A percentile compares a stretch with the other conserved stretches of the same genome.
Conservation (phyloP, 2,329 filamentous ascomycete species). For the Pseudogymnoascus sp. region DNA sequence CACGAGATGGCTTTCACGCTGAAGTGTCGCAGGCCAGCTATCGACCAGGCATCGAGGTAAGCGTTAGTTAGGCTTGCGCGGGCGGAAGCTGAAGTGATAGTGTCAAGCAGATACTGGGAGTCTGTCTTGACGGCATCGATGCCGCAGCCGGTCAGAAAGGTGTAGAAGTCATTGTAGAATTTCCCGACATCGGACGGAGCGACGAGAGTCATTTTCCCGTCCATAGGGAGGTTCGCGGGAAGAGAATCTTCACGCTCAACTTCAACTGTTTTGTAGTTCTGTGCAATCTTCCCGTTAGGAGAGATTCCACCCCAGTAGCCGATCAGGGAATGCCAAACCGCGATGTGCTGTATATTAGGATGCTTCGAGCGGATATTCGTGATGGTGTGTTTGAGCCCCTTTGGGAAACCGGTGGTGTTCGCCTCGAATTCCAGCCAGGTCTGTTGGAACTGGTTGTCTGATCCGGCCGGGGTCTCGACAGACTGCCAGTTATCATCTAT, state of each 20-base stretch:
- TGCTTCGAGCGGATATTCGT: slow-evolving; percentile 61
- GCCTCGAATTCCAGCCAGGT: slow-evolving; percentile 84
- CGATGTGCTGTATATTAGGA: slow-evolving; percentile 71
- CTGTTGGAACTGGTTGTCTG: slow-evolving; percentile 46
- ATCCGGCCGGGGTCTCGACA: slow-evolving; percentile 45
- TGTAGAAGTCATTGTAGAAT: slow-evolving; percentile 90
- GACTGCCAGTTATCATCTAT: slow-evolving; percentile 98
- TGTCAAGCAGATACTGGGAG: slow-evolving; percentile 79
- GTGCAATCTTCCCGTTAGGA: slow-evolving; percentile 64
- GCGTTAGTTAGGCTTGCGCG: slow-evolving; percentile 65
- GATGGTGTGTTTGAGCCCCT: slow-evolving; percentile 68
- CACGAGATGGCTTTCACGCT: slow-evolving; percentile 75
- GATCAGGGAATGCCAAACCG: slow-evolving; percentile 87
- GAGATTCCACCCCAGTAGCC: slow-evolving; percentile 90
- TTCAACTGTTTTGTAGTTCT: slow-evolving; percentile 69
- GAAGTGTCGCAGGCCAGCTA: slow-evolving; percentile 72
- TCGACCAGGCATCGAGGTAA: slow-evolving; percentile 83
- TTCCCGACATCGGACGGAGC: slow-evolving; percentile 64
- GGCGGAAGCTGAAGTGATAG: slow-evolving; percentile 59
- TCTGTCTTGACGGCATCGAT: slow-evolving; percentile 90
- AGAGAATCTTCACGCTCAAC: slow-evolving; percentile 45
- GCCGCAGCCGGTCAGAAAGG: slow-evolving; percentile 66
- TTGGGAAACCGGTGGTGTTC: slow-evolving; percentile 69
- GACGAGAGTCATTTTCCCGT: slow-evolving; percentile 65
- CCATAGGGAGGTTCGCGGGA: slow-evolving; percentile 43